A percentile compares a stretch with the other conserved stretches of the same genome.
phyloP scores from a whole-genome alignment of 192 early-diverging fungal species.

The Mortierella alpina region DNA sequence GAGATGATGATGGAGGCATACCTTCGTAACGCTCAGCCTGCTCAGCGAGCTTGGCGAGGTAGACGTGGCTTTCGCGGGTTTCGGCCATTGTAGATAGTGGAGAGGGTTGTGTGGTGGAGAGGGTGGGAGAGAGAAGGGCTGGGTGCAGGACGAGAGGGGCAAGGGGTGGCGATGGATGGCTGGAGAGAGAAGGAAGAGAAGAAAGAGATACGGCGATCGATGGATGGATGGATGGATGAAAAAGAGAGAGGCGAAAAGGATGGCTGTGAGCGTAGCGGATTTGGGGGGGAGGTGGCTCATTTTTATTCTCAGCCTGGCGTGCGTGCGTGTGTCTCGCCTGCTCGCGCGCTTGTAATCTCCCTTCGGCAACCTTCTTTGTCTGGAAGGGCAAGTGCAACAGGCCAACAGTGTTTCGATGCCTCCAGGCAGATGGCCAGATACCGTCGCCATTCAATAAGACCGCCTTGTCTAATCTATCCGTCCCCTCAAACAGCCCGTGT shows the following conservation, averaged over 20 bases:
- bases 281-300: neutral
- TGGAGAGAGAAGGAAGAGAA: conserved; percentile 7
- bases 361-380: conserved; percentile 17
- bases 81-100: conserved; percentile 26
- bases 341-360: neutral
- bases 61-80: conserved; percentile 74
- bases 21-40: conserved; percentile 99
- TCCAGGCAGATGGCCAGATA: too few relatives aligned
- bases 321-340: neutral
- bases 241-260: neutral
- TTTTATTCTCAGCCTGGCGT: neutral
- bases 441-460: too few relatives aligned
- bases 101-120: neutral
- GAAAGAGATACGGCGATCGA: neutral
- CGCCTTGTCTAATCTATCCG: too few relatives aligned
- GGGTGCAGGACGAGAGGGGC: too few relatives aligned
- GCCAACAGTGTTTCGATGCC: too few relatives aligned
- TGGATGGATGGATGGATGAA: conserved; percentile 6
- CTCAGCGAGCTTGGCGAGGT: conserved; percentile 99
- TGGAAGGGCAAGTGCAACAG: too few relatives aligned
- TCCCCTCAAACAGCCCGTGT: too few relatives aligned
- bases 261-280: neutral
- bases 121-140: neutral
- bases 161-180: neutral
- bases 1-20: conserved; percentile 47